Evolutionary conservation across 192 early-diverging fungal genomes (phyloP).

Genomic region (Backusella tarrabulga): DNA sequence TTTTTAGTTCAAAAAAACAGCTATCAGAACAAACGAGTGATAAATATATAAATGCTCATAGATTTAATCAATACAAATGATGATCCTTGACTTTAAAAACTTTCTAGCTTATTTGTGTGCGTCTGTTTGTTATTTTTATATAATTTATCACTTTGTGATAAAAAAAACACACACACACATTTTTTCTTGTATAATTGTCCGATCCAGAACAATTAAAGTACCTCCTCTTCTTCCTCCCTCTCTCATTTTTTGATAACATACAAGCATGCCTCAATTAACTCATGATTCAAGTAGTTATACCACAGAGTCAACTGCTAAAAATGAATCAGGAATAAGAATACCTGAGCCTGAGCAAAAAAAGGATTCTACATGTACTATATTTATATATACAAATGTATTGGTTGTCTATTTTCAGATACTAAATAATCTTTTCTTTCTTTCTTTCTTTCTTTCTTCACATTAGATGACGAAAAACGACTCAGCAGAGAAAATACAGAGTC

Average conservation of each 20-base stretch:
- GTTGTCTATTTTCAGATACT: background rate
- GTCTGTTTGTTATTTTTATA: background rate
- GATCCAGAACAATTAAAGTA: background rate
- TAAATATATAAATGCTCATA: background rate
- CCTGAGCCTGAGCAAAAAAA: background rate
- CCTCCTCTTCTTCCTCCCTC: background rate
- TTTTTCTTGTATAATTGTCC: background rate
- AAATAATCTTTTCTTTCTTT: background rate
- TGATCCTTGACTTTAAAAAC: background rate
- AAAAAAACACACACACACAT: background rate
- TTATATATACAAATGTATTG: background rate
- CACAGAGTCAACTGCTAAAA: background rate
- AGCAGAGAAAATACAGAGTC: background rate
- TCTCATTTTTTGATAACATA: background rate
- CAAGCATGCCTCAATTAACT: background rate
- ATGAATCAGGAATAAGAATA: background rate
- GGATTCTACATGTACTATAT: background rate
- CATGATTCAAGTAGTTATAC: background rate
- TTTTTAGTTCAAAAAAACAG: background rate
- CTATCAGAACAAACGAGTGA: background rate
- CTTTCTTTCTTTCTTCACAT: background rate
- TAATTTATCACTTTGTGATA: background rate
- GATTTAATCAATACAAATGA: background rate
- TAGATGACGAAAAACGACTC: background rate
- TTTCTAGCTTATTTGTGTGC: background rate